These are phyloP conservation scores for Boeremia exigua DNA, from an alignment of 2,329 filamentous ascomycete species.

Conservation along the genomic window DNA sequence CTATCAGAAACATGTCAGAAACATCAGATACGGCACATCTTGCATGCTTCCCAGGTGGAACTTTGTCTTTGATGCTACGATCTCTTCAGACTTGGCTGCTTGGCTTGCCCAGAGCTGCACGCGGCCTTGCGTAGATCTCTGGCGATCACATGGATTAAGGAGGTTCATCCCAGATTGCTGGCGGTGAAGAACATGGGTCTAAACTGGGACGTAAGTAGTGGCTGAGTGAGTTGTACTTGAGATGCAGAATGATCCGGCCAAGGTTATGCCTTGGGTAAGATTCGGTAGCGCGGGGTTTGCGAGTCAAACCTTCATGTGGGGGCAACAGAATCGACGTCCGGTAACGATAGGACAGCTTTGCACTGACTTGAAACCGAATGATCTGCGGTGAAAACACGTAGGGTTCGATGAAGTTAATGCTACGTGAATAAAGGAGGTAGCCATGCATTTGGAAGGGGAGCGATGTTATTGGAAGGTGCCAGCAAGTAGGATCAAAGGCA, in stretches of 20 bases:
- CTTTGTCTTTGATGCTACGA: constrained; percentile 1
- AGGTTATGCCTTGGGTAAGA: background rate
- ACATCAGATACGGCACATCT: constrained; percentile 5
- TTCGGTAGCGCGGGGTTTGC: background rate
- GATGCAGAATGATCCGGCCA: background rate
- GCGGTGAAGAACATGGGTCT: constrained; percentile 7
- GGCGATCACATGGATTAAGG: constrained; percentile 11
- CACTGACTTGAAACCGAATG: background rate
- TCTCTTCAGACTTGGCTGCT: constrained; percentile 11
- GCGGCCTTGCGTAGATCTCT: constrained; percentile 16
- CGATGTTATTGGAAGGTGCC: background rate
- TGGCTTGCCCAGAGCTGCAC: constrained; percentile 15
- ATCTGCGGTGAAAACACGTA: background rate
- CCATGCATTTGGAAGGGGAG: too few relatives aligned
- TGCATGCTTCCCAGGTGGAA: background rate
- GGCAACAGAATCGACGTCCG: background rate
- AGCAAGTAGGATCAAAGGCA: too few relatives aligned
- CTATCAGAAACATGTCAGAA: constrained; percentile 7
- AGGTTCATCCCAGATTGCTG: background rate
- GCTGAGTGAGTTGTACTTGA: background rate
- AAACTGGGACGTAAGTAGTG: background rate
- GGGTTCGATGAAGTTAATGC: background rate
- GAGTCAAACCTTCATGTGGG: background rate
- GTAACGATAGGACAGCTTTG: background rate
- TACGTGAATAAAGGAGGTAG: background rate